Evolutionary conservation across 2,329 filamentous ascomycete species (phyloP), one percentile per base, ranked within the genome.

Genomic region (Graphilbum ipis-grandicollis): DNA sequence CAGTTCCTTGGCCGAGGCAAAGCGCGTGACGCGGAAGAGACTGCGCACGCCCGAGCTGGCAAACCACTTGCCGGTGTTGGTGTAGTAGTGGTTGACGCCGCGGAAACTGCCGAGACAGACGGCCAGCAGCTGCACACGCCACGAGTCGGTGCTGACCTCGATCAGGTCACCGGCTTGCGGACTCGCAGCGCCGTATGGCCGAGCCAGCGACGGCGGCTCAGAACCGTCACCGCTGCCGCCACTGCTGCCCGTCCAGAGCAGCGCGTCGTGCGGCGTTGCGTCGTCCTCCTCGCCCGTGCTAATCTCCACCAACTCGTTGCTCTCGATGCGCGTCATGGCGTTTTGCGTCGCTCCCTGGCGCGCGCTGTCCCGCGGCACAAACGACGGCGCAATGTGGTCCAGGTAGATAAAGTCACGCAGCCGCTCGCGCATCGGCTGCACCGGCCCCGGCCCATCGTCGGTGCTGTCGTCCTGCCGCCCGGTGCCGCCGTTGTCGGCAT

Each of bases 71-170:
- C 68, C 69, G 14, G 58, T 63, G 43, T 50, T 58, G 22, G 64
- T 62, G 48, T 71, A 72, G 48, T 65, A 71, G 48, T 72, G 66
- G 44, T 69, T 56, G 31, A 62, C 54, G 15, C 60, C 60, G 29
- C 64, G 59, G 43, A 66, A 59, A 37, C 54, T 59, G 13, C 68
- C 68, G 8, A 75, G 53, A 43, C 65, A 70, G 32, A 75, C 49
- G 12, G 60, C 69, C 32, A 74, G 54, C 14, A 68, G 43, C 5
- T 63, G 61, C 17, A 62, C 52, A 19, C 64, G 45, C 43, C 32
- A 49, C 30, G 44, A 41, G 21, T 47, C 41, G 3, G 45, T 41
- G 29, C 41, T 41, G 41, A 69, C 44, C 45, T 71, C 67, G 19
- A 72, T 55, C 32, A 72, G 49, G 43, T 71, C 67, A 31, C 68